Conservation (phyloP, 192 early-diverging fungal species). For the Spizellomyces sp. region DNA sequence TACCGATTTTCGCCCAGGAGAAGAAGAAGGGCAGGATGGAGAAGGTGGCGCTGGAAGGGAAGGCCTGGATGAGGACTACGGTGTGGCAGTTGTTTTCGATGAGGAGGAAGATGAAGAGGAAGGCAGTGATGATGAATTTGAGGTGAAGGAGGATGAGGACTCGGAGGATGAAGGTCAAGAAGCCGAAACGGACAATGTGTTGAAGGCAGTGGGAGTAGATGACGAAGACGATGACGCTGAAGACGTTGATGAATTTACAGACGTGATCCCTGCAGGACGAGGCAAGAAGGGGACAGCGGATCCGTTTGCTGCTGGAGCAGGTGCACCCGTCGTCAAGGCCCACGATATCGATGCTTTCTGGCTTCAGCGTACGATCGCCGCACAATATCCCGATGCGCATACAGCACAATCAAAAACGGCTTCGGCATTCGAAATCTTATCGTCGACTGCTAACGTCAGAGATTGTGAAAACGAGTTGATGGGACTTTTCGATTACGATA, state of each 20-base stretch:
- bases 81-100: conserved; percentile 95
- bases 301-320: conserved; percentile 20
- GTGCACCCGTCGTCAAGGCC: conserved; percentile 42
- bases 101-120: conserved; percentile 91
- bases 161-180: conserved; percentile 34
- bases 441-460: conserved; percentile 63
- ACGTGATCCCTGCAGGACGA: conserved; percentile 29
- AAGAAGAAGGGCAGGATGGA: conserved; percentile 48
- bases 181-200: conserved; percentile 29
- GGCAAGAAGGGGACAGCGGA: conserved; percentile 11
- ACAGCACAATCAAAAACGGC: conserved; percentile 87
- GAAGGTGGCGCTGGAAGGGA: conserved; percentile 57
- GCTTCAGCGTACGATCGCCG: conserved; percentile 85
- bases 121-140: conserved; percentile 66
- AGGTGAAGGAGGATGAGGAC: conserved; percentile 45
- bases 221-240: conserved; percentile 34
- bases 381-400: conserved; percentile 81
- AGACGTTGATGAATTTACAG: conserved; percentile 49
- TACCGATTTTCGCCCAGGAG: conserved; percentile 78
- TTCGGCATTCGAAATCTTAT: conserved; percentile 73
- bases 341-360: conserved; percentile 97
- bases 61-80: conserved; percentile 78
- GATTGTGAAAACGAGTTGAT: conserved; percentile 97
- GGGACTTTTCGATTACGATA: conserved; percentile 93
- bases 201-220: conserved; percentile 29